phyloP scores from a whole-genome alignment of 1,284 basidiomycete genomes.

The Ceraceosorus guamensis region DNA sequence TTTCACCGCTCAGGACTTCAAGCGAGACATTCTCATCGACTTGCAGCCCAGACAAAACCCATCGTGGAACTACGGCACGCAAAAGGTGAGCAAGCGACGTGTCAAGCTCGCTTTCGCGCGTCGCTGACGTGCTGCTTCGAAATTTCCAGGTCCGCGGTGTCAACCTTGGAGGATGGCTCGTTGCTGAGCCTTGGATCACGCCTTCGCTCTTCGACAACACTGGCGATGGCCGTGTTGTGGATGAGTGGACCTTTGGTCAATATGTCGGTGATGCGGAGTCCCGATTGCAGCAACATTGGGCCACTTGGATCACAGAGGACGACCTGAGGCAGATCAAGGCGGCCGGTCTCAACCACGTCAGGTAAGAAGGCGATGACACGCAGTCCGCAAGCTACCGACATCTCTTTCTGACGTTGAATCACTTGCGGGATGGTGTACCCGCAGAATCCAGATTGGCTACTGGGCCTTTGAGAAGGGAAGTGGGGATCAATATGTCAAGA shows the following conservation, averaged over 20 bases:
- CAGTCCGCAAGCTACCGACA: background rate
- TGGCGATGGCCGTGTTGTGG: slow-evolving; percentile 52
- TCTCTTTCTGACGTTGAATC: slow-evolving; percentile 58
- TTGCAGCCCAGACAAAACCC: background rate
- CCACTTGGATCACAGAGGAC: slow-evolving; percentile 69
- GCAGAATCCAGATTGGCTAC: slow-evolving; percentile 79
- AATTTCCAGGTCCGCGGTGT: slow-evolving; percentile 43
- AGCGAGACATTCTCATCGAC: background rate
- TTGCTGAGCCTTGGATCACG: slow-evolving; percentile 39
- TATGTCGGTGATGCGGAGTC: slow-evolving; percentile 53
- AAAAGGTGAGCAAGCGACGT: too few relatives aligned
- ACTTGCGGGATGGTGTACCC: too few relatives aligned
- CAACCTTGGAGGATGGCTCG: slow-evolving; percentile 44
- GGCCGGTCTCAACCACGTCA: slow-evolving; percentile 52
- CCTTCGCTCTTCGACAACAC: slow-evolving; percentile 53
- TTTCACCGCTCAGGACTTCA: too few relatives aligned
- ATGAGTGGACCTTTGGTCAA: slow-evolving; percentile 78
- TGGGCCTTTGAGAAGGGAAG: slow-evolving; percentile 79
- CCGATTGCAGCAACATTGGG: slow-evolving; percentile 59
- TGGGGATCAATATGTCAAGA: slow-evolving; percentile 77
- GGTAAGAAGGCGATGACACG: too few relatives aligned
- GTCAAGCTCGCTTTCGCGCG: too few relatives aligned
- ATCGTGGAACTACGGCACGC: background rate
- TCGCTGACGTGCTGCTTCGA: too few relatives aligned
- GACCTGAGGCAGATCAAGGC: slow-evolving; percentile 63